Conservation (phyloP, 1,139 yeast species). For the Debaryomycetaceae sp. region DNA sequence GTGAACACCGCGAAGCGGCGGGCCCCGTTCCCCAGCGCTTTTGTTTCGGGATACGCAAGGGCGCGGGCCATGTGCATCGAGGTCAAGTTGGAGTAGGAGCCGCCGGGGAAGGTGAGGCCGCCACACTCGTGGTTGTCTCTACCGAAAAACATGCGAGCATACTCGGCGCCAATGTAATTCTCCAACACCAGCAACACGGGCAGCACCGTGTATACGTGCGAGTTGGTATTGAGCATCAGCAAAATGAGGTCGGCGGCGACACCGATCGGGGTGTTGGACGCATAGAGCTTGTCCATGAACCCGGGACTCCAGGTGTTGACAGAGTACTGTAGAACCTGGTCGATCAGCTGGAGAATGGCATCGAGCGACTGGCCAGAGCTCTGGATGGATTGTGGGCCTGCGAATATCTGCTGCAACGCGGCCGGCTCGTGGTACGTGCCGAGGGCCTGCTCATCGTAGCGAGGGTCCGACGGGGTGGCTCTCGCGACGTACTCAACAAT, state of each 20-base stretch:
- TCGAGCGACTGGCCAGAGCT: background rate
- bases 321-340: slow-evolving; percentile 52
- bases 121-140: slow-evolving; percentile 44
- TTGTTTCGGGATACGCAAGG: slow-evolving; percentile 58
- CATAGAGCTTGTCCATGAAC: slow-evolving; percentile 74
- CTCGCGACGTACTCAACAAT: slow-evolving; percentile 24
- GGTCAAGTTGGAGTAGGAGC: slow-evolving; percentile 79
- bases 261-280: slow-evolving; percentile 78
- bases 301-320: slow-evolving; percentile 87
- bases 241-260: slow-evolving; percentile 62
- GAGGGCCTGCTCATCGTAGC: slow-evolving; percentile 19
- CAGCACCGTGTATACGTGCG: slow-evolving; percentile 79
- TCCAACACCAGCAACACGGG: slow-evolving; percentile 75
- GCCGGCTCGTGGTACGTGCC: slow-evolving; percentile 31
- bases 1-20: slow-evolving; percentile 61
- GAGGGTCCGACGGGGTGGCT: slow-evolving; percentile 20
- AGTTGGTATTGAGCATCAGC: slow-evolving; percentile 67
- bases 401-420: slow-evolving; percentile 18
- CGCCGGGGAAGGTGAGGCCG: slow-evolving; percentile 81
- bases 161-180: slow-evolving; percentile 53
- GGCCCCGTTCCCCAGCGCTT: slow-evolving; percentile 43
- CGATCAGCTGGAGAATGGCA: slow-evolving; percentile 30
- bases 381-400: slow-evolving; percentile 1
- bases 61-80: slow-evolving; percentile 72
- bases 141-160: slow-evolving; percentile 55